Conservation (phyloP, 495 filamentous ascomycete genomes). For the Aspergillus olivimuriae region DNA sequence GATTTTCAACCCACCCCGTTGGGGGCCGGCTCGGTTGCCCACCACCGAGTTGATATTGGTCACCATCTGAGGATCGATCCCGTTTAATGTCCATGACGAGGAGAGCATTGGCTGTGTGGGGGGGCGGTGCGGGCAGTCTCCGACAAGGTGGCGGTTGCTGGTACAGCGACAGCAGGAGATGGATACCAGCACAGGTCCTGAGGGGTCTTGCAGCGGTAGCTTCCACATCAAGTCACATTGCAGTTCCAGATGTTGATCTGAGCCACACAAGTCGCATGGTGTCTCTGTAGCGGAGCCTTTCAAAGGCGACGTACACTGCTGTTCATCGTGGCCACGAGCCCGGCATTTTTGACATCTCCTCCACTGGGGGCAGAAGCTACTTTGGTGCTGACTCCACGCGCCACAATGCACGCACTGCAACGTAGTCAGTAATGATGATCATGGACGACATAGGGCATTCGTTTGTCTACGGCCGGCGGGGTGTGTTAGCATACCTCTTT, state of each 20-base stretch:
- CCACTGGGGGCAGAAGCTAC: conserved; percentile 33
- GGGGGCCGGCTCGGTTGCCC: conserved; percentile 2
- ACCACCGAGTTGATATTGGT: conserved; percentile 30
- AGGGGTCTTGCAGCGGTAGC: conserved; percentile 18
- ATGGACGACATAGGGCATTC: not conserved
- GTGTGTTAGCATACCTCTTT: conserved; percentile 31
- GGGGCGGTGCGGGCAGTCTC: conserved; percentile 42
- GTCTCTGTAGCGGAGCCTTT: conserved; percentile 31
- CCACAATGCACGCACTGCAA: conserved; percentile 36
- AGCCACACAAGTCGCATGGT: conserved; percentile 42
- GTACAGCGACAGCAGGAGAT: conserved; percentile 45
- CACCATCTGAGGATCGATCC: conserved; percentile 27
- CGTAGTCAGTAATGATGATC: conserved; percentile 5
- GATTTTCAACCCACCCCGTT: conserved; percentile 20
- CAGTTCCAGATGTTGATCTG: conserved; percentile 32
- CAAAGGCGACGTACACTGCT: conserved; percentile 32
- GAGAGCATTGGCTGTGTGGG: conserved; percentile 16
- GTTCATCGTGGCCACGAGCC: conserved; percentile 37
- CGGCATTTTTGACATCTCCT: conserved; percentile 41
- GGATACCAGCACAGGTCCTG: conserved; percentile 27
- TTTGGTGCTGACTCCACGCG: conserved; percentile 34
- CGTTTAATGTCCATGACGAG: conserved; percentile 31
- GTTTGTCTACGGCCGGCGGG: not conserved
- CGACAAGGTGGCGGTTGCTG: conserved; percentile 39
- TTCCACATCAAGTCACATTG: conserved; percentile 41